Conservation (phyloP, 208 protist genomes). For the Angomonas ambiguus region DNA sequence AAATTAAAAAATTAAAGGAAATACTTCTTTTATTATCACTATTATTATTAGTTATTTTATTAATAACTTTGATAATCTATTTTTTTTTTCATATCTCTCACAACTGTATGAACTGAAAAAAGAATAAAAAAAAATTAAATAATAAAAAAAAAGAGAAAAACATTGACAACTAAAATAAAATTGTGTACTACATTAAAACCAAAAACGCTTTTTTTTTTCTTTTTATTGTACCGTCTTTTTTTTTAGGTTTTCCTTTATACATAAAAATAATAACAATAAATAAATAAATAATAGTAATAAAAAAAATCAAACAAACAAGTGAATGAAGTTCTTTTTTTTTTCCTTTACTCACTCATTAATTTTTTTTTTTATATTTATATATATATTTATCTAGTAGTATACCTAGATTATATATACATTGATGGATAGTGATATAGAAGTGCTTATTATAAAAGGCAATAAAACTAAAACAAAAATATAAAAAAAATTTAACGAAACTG, state of each 20-base stretch:
- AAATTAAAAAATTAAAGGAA: neutral
- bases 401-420: too few relatives aligned
- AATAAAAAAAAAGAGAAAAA: too few relatives aligned
- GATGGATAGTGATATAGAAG: too few relatives aligned
- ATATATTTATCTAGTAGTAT: neutral
- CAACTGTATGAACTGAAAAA: too few relatives aligned
- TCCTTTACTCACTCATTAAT: neutral
- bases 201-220: neutral
- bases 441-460: too few relatives aligned
- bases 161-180: neutral
- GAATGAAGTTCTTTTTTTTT: neutral
- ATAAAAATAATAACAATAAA: neutral
- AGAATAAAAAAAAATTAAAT: too few relatives aligned
- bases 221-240: neutral
- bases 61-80: too few relatives aligned
- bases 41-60: too few relatives aligned
- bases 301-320: neutral
- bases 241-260: neutral
- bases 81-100: too few relatives aligned
- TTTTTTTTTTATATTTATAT: slow-evolving; percentile 2
- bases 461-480: neutral
- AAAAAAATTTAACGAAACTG: neutral
- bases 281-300: neutral
- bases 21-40: neutral
- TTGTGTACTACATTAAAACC: neutral